Base-by-base conservation (phyloP, 352 stramenopile species). In the Phytophthora lateralis region DNA sequence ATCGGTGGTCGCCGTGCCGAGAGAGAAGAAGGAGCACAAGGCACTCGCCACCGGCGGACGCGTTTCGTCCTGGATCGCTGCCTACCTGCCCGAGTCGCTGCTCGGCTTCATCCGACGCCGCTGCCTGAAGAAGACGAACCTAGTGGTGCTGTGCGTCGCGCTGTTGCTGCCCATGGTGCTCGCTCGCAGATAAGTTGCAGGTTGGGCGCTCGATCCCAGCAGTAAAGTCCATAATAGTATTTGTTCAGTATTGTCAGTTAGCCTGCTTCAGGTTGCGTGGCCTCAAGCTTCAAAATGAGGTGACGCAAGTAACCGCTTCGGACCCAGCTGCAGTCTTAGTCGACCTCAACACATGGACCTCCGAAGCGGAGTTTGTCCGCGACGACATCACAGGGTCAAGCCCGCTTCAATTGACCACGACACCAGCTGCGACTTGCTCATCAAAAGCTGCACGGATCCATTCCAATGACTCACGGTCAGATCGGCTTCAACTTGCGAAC, bases 41-140 rank as follows among this genome's bases (percentile, higher is more conserved):
- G 57, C 50, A 12, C 44, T 73, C 38, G 24, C 27, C 11, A 50
- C 55, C 11, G 43, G 32, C 21, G 11, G 50, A 15, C 34, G 47
- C 14, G 21, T 57, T 2, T 65, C 63, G 37, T 68, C 60, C 1
- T 73, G 63, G 58, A 49, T 73, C 21, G 47, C 49, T 8, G 34
- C 55, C 4, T 71, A 63, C 44, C 29, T 80, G 39, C 68, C 71
- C 4, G 64, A 70, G 56, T 69, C 71, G 6, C 38, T 76, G 29
- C 41, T 77, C 10, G 44, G 27, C 14, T 80, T 77, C 48, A 45
- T 80, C 21, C 71, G 60, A 24, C 59, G 24, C 24, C 71, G 71
- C 44, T 76, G 64, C 49, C 59, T 80, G 48, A 68, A 75, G 51
- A 70, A 63, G 64, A 77, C 71, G 17, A 80, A 70, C 54, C 27